Conservation (phyloP, 495 filamentous ascomycete species). For the Corynascus novoguineensis region DNA sequence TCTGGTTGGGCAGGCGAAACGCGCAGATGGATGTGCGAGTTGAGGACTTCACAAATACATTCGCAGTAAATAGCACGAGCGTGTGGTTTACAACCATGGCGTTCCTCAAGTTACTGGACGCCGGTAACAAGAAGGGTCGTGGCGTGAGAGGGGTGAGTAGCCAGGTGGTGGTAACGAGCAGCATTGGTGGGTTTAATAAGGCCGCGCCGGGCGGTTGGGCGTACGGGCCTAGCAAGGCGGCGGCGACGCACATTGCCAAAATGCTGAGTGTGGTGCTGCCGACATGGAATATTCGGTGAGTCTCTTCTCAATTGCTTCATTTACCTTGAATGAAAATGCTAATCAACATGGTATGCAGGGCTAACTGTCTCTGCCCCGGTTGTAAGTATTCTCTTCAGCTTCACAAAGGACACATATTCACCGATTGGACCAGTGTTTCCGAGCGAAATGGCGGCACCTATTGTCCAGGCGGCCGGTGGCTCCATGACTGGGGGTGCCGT, state of each 20-base stretch:
- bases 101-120: slow-evolving; percentile 57
- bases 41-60: slow-evolving; percentile 54
- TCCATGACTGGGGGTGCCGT: slow-evolving; percentile 25
- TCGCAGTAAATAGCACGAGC: slow-evolving; percentile 55
- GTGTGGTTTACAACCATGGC: slow-evolving; percentile 60
- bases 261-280: slow-evolving; percentile 48
- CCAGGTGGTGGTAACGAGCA: slow-evolving; percentile 60
- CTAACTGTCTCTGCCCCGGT: slow-evolving; percentile 64
- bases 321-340: slow-evolving; percentile 16
- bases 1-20: too few species aligned
- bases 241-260: slow-evolving; percentile 60
- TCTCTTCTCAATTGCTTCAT: neutral
- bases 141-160: slow-evolving; percentile 26
- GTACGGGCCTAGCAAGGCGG: slow-evolving; percentile 59
- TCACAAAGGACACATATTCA: neutral
- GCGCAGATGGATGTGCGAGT: slow-evolving; percentile 46
- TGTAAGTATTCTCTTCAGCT: slow-evolving; percentile 37
- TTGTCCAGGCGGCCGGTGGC: slow-evolving; percentile 38
- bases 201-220: slow-evolving; percentile 51
- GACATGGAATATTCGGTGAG: slow-evolving; percentile 52
- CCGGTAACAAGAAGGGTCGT: slow-evolving; percentile 49
- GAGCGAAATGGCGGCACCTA: slow-evolving; percentile 55
- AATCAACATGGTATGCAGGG: slow-evolving; percentile 33
- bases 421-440: slow-evolving; percentile 46
- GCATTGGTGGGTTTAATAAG: slow-evolving; percentile 57